These are phyloP conservation scores for Liriodendron chinense DNA, from an alignment of 164 flowering plant genomes.

Conservation along the genomic window DNA sequence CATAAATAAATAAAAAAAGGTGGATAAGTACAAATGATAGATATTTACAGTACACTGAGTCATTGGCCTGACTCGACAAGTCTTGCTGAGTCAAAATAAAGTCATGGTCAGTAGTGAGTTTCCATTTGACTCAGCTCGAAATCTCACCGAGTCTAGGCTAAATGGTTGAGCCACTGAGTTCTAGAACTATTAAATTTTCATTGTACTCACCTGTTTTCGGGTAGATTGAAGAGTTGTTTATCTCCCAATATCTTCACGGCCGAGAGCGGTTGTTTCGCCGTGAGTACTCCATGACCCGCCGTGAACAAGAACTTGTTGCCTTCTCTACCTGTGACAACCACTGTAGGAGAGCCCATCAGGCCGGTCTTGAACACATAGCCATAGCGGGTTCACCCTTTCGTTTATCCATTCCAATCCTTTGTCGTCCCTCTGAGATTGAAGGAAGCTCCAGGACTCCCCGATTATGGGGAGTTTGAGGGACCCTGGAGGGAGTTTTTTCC, in stretches of 20 bases:
- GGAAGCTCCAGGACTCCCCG: constrained; percentile 64
- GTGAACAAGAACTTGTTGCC: constrained; percentile 47
- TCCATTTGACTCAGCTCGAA: too few relatives aligned
- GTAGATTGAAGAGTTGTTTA: background rate
- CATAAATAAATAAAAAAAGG: too few relatives aligned
- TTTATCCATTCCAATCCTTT: constrained; percentile 47
- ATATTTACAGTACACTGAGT: too few relatives aligned
- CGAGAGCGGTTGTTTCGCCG: background rate
- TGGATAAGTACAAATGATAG: too few relatives aligned
- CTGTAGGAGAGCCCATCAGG: constrained; percentile 67
- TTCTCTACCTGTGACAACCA: too few relatives aligned
- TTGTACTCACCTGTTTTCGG: too few relatives aligned
- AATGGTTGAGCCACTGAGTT: too few relatives aligned
- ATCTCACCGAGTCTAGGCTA: too few relatives aligned
- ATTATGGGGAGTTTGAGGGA: constrained; percentile 62
- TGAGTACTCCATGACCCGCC: constrained; percentile 35
- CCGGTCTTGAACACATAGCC: constrained; percentile 59
- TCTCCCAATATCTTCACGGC: background rate
- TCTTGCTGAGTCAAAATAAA: too few relatives aligned
- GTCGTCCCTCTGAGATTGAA: constrained; percentile 50
- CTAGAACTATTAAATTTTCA: too few relatives aligned
- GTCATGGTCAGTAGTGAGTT: too few relatives aligned
- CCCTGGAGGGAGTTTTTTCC: constrained; percentile 54
- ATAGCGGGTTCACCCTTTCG: constrained; percentile 37
- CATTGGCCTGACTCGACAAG: too few relatives aligned